Evolutionary conservation across 768 basidiomycete genomes (phyloP).

Genomic region (Coprinopsis marcescibilis): DNA sequence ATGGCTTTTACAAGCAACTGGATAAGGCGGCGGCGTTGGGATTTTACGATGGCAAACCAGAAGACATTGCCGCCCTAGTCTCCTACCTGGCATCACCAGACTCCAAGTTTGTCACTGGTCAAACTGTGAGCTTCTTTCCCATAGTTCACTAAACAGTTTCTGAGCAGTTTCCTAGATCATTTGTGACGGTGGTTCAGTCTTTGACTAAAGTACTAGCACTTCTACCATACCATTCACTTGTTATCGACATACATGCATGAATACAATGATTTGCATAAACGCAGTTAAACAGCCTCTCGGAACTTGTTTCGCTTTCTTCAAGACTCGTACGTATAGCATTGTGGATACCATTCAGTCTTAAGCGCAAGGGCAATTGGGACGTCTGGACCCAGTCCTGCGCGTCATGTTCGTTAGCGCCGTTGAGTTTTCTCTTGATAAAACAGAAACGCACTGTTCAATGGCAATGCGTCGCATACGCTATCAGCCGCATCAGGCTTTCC

Average conservation of each 20-base stretch:
- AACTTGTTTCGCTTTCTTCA: too few relatives aligned
- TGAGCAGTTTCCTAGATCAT: neutral
- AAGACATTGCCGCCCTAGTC: slow-evolving; percentile 16
- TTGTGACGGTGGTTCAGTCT: neutral
- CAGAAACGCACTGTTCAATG: slow-evolving; percentile 3
- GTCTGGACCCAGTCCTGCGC: slow-evolving; percentile 6
- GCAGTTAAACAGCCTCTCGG: too few relatives aligned
- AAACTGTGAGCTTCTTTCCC: neutral
- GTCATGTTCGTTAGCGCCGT: neutral
- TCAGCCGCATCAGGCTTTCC: neutral
- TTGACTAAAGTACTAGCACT: too few relatives aligned
- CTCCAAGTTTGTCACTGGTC: neutral
- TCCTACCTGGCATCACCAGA: slow-evolving; percentile 17
- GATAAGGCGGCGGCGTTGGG: neutral
- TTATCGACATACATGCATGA: too few relatives aligned
- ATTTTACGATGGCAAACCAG: slow-evolving; percentile 6
- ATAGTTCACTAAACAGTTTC: neutral
- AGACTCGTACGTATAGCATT: slow-evolving; percentile 11
- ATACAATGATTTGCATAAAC: too few relatives aligned
- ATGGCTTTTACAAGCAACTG: slow-evolving; percentile 1
- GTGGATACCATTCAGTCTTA: slow-evolving; percentile 11
- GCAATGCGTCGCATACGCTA: slow-evolving; percentile 5
- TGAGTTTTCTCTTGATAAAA: neutral
- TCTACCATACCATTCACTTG: too few relatives aligned
- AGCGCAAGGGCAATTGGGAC: slow-evolving; percentile 6